Base-by-base conservation (phyloP, 768 basidiomycete species). In the Chiua virens region DNA sequence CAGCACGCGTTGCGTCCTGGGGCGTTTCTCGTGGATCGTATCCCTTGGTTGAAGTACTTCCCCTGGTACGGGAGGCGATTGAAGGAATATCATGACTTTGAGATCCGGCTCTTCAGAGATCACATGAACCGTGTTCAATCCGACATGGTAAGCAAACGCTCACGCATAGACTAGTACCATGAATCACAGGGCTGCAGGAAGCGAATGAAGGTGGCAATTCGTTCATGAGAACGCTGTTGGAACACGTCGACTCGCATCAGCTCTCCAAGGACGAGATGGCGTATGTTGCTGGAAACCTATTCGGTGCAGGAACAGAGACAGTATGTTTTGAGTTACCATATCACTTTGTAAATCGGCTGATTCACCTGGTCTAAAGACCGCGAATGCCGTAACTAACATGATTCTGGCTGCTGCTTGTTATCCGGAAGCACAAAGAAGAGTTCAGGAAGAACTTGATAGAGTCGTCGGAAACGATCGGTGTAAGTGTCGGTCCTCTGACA, bases 221-320 rank as follows among this genome's bases (percentile, higher is more conserved):
- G 3, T 83, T 86, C 49, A 78, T 72, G 3, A 77, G 73, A 60
- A 77, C 76, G 45, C 72, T 83, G 20, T 56, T 84, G 11, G 79
- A 82, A 53, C 70, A 73, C 5, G 73, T 75, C 44, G 45, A 60
- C 4, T 75, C 78, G 48, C 74, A 79, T 22, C 72, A 68, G 6
- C 70, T 85, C 3, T 72, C 78, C 2, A 71, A 73, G 42, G 69
- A 78, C 47, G 81, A 85, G 55, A 75, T 76, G 9, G 75, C 82
- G 0, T 85, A 80, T 61, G 72, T 85, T 9, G 78, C 78, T 3
- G 83, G 83, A 1, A 73, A 71, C 23, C 73, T 84, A 64, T 85
- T 82, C 52, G 78, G 77, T 17, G 84, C 81, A 20, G 83, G 80
- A 1, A 74, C 77, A 1, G 82, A 81, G 47, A 85, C 82, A 7